Evolutionary conservation across 495 filamentous ascomycete species (phyloP).

Genomic region (Halenospora varia): DNA sequence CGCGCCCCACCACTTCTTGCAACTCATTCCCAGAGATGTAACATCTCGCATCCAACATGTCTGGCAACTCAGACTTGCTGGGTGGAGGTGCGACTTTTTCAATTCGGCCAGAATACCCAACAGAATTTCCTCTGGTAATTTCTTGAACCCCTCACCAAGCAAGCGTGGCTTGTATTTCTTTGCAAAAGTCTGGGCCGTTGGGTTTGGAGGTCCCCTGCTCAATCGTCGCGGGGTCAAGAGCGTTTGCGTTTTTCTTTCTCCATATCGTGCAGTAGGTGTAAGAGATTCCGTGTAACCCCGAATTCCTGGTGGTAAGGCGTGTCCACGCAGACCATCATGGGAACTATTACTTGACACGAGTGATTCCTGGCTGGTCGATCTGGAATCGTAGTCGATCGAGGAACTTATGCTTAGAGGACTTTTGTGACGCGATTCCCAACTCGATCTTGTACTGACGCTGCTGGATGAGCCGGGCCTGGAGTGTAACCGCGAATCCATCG

Average conservation of each 20-base stretch:
- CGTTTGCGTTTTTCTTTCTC: constrained; percentile 9
- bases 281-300: constrained; percentile 10
- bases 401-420: constrained; percentile 19
- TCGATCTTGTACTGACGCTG: constrained; percentile 1
- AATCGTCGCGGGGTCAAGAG: constrained; percentile 11
- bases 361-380: constrained; percentile 6
- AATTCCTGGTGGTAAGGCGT: not conserved
- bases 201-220: not conserved
- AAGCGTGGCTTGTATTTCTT: constrained; percentile 5
- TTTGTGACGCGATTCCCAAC: constrained; percentile 8
- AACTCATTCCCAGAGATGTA: constrained; percentile 61
- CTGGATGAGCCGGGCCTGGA: not conserved
- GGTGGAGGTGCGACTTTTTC: constrained; percentile 39
- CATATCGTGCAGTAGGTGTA: constrained; percentile 11
- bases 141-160: constrained; percentile 46
- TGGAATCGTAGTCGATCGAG: constrained; percentile 14
- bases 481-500: constrained; percentile 10
- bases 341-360: not conserved
- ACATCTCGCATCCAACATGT: constrained; percentile 79
- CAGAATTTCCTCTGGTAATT: constrained; percentile 54
- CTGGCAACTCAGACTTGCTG: constrained; percentile 50
- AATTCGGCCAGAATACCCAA: constrained; percentile 46
- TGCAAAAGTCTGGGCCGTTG: not conserved
- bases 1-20: constrained; percentile 62
- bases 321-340: not conserved